Evolutionary conservation across 306 rosid genomes (phyloP).

Genomic region (Vachellia pachyceras): DNA sequence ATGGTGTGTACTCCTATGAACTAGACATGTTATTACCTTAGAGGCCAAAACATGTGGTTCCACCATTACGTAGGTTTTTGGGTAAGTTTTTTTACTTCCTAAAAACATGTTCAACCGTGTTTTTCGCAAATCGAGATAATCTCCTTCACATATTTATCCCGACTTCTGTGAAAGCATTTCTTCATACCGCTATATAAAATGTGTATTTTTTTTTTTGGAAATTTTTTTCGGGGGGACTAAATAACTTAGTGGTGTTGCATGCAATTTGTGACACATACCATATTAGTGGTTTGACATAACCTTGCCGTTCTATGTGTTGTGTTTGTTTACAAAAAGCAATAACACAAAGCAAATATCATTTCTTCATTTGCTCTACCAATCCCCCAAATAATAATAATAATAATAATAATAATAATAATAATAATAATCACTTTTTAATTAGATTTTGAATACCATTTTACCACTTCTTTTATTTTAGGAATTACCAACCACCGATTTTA

Average conservation of each 20-base stretch:
- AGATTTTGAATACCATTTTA: neutral
- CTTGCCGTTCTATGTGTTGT: constrained; percentile 20
- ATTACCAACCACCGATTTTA: neutral
- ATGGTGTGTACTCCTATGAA: constrained; percentile 41
- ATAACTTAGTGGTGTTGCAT: constrained; percentile 21
- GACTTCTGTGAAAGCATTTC: too few species aligned
- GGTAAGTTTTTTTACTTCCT: too few species aligned
- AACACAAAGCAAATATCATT: constrained; percentile 15
- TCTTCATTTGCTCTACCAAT: constrained; percentile 6
- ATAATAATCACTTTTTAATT: neutral
- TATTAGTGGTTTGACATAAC: constrained; percentile 43
- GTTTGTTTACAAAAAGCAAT: constrained; percentile 34
- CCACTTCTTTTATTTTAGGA: neutral
- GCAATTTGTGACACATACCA: constrained; percentile 41
- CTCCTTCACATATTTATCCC: too few species aligned
- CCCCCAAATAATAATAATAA: neutral
- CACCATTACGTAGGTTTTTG: too few species aligned
- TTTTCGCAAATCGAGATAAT: too few species aligned
- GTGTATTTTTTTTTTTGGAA: constrained; percentile 45
- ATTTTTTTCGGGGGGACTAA: constrained; percentile 1
- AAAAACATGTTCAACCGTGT: too few species aligned
- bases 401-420: too few species aligned
- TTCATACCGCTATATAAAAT: too few species aligned
- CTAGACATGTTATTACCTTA: constrained; percentile 59
- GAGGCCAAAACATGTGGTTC: constrained; percentile 53